phyloP scores from a whole-genome alignment of 768 basidiomycete species.

The Mycena sanguinolenta region DNA sequence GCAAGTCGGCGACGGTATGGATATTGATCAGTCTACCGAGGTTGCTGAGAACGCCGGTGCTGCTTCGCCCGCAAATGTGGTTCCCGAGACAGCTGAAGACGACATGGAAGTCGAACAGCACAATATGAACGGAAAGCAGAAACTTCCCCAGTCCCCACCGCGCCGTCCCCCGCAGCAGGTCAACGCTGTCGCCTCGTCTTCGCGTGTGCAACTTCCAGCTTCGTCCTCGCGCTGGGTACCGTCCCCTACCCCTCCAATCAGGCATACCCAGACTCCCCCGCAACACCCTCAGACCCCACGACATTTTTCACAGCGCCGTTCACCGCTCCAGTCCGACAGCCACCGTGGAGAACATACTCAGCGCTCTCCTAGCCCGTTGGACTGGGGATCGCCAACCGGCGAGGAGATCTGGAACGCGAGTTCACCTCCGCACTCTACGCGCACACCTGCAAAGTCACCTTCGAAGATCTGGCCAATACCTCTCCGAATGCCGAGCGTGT shows the following conservation, averaged over 20 bases:
- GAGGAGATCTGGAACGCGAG: neutral
- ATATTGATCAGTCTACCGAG: neutral
- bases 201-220: conserved; percentile 29
- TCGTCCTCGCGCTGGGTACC: conserved; percentile 10
- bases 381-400: conserved; percentile 31
- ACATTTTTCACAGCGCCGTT: neutral
- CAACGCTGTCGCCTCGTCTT: conserved; percentile 49
- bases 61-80: neutral
- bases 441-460: neutral
- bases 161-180: conserved; percentile 36
- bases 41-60: neutral
- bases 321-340: neutral
- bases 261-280: neutral
- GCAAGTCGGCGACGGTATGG: neutral
- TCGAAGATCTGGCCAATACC: neutral
- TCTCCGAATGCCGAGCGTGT: neutral
- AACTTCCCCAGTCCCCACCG: neutral
- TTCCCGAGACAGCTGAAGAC: neutral
- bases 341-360: too few relatives aligned
- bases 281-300: neutral
- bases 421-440: neutral
- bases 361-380: conserved; percentile 26
- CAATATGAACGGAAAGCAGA: neutral
- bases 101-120: conserved; percentile 5
- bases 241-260: neutral